phyloP scores from a whole-genome alignment of 345 rosid species.

The Gossypium thurberi region DNA sequence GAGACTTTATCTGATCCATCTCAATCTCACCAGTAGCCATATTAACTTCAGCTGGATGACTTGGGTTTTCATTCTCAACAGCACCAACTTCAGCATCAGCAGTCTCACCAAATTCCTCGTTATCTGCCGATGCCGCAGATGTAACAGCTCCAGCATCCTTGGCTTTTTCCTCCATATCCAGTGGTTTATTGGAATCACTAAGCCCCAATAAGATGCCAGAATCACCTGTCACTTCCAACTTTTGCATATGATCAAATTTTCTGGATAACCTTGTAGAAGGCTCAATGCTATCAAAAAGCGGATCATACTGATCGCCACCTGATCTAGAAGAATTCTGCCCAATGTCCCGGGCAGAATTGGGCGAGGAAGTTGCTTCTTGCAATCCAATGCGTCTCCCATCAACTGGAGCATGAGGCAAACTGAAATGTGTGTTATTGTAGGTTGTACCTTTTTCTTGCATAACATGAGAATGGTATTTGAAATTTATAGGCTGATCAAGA shows the following conservation, averaged over 20 bases:
- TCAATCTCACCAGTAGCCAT: slow-evolving; percentile 36
- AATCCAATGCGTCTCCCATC: slow-evolving; percentile 36
- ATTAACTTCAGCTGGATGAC: slow-evolving; percentile 30
- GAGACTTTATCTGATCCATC: slow-evolving; percentile 50
- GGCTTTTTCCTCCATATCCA: slow-evolving; percentile 52
- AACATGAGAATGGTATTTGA: slow-evolving; percentile 32
- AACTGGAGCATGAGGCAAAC: slow-evolving; percentile 25
- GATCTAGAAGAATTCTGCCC: slow-evolving; percentile 27
- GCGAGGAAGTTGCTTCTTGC: slow-evolving; percentile 33
- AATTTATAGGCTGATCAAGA: slow-evolving; percentile 37
- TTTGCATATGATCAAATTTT: slow-evolving; percentile 30
- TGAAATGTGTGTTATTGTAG: slow-evolving; percentile 12
- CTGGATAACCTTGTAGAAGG: slow-evolving; percentile 40
- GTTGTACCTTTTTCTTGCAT: slow-evolving; percentile 28
- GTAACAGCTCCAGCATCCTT: slow-evolving; percentile 33
- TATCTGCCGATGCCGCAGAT: slow-evolving; percentile 31
- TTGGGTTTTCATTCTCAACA: slow-evolving; percentile 53
- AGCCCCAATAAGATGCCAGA: slow-evolving; percentile 34
- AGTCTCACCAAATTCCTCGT: slow-evolving; percentile 66
- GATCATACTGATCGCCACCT: slow-evolving; percentile 71
- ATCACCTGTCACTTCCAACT: slow-evolving; percentile 35
- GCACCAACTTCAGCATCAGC: slow-evolving; percentile 56
- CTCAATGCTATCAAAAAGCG: slow-evolving; percentile 76
- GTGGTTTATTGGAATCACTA: slow-evolving; percentile 43
- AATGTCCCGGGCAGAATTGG: slow-evolving; percentile 32